These are phyloP conservation scores for peach (Prunus persica) DNA, from an alignment of 306 rosid species.

Conservation along the genomic window Prunus_persica_NCBIv2 NC_034014.1:12189001-12189500, in stretches of 20 bases:
- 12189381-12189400: slow-evolving; percentile 67
- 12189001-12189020: slow-evolving; percentile 93
- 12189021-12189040: slow-evolving; percentile 86
- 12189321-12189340: slow-evolving; percentile 77
- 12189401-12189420: slow-evolving; percentile 75
- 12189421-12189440: slow-evolving; percentile 62
- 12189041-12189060: slow-evolving; percentile 74
- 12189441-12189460: slow-evolving; percentile 59
- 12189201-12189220: background rate
- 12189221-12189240: background rate
- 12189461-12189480: slow-evolving; percentile 66
- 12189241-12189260: slow-evolving; percentile 10
- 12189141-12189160: slow-evolving; percentile 79
- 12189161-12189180: slow-evolving; percentile 92
- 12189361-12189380: slow-evolving; percentile 69
- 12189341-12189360: slow-evolving; percentile 71
- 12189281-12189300: slow-evolving; percentile 67
- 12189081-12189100: slow-evolving; percentile 89
- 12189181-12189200: slow-evolving; percentile 66
- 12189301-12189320: slow-evolving; percentile 78
- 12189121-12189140: slow-evolving; percentile 88
- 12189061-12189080: slow-evolving; percentile 70
- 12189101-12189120: slow-evolving; percentile 73
- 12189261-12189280: background rate
- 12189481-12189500: slow-evolving; percentile 56